Percentiles rank a stretch among this genome's conserved stretches.
Evolutionary conservation across 495 filamentous ascomycete species (phyloP).

Genomic region (Aspergillus heteromorphus): DNA sequence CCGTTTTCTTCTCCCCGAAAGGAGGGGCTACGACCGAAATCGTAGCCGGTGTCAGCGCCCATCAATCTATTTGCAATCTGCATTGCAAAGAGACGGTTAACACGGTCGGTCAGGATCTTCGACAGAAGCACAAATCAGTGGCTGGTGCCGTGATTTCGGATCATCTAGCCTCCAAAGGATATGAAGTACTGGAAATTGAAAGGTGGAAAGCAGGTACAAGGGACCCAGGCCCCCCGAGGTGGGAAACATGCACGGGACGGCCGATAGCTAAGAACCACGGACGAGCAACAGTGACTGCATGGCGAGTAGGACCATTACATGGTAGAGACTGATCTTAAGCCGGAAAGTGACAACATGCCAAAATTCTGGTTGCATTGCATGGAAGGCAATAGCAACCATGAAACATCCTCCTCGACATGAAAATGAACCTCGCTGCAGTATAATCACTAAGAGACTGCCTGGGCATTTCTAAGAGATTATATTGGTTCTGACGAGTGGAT

Average conservation of each 20-base stretch:
- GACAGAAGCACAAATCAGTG: conserved; percentile 41
- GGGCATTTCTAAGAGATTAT: conserved; percentile 22
- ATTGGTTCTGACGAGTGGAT: conserved; percentile 51
- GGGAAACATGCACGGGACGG: conserved; percentile 40
- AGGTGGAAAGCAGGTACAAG: conserved; percentile 39
- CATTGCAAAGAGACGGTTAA: conserved; percentile 63
- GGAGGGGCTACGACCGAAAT: conserved; percentile 25
- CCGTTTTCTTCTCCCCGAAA: conserved; percentile 50
- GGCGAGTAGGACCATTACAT: conserved; percentile 10
- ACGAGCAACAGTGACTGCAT: not conserved
- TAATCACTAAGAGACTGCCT: conserved; percentile 21
- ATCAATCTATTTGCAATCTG: conserved; percentile 52
- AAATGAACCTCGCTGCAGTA: conserved; percentile 44
- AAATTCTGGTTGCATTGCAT: conserved; percentile 14
- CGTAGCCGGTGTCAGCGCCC: conserved; percentile 55
- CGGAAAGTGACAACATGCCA: conserved; percentile 41
- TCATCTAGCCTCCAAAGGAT: conserved; percentile 29
- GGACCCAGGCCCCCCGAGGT: conserved; percentile 35
- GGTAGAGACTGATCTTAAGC: conserved; percentile 25
- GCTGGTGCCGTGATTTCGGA: conserved; percentile 51
- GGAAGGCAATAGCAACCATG: conserved; percentile 15
- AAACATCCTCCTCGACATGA: conserved; percentile 23
- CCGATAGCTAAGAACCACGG: not conserved
- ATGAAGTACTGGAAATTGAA: conserved; percentile 18
- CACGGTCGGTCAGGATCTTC: conserved; percentile 61